Evolutionary conservation across 1,284 basidiomycete genomes (phyloP).

Genomic region (Kwoniella shivajii): DNA sequence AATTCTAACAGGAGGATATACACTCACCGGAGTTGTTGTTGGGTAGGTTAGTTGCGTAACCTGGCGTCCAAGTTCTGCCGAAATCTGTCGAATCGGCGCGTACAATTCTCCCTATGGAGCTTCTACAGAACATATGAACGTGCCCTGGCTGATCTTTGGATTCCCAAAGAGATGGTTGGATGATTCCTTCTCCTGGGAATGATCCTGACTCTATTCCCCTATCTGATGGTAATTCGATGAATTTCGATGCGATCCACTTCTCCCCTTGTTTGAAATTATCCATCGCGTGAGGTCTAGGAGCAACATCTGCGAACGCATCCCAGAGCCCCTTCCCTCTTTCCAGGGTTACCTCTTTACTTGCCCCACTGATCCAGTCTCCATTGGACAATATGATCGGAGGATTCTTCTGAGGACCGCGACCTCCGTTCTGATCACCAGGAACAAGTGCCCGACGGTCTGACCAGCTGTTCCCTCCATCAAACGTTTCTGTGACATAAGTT

Average conservation of each 20-base stretch:
- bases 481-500: no score
- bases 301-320: constrained; percentile 24
- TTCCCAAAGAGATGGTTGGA: constrained; percentile 28
- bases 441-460: constrained; percentile 18
- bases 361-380: constrained; percentile 25
- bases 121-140: no score
- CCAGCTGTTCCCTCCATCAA: no score
- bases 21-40: no score
- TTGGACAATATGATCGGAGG: constrained; percentile 20
- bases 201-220: constrained; percentile 13
- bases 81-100: no score
- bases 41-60: no score
- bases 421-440: constrained; percentile 18
- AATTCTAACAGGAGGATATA: no score
- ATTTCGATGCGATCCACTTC: constrained; percentile 18
- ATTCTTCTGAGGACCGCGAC: constrained; percentile 26
- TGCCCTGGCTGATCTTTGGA: constrained; percentile 1
- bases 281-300: constrained; percentile 10
- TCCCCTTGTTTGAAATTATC: constrained; percentile 18
- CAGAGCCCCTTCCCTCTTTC: constrained; percentile 17
- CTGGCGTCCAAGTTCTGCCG: no score
- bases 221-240: constrained; percentile 23
- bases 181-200: constrained; percentile 28
- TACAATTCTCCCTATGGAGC: no score
- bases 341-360: constrained; percentile 22